phyloP scores from a whole-genome alignment of 2,329 filamentous ascomycete species.

The Apiospora hydei region DNA sequence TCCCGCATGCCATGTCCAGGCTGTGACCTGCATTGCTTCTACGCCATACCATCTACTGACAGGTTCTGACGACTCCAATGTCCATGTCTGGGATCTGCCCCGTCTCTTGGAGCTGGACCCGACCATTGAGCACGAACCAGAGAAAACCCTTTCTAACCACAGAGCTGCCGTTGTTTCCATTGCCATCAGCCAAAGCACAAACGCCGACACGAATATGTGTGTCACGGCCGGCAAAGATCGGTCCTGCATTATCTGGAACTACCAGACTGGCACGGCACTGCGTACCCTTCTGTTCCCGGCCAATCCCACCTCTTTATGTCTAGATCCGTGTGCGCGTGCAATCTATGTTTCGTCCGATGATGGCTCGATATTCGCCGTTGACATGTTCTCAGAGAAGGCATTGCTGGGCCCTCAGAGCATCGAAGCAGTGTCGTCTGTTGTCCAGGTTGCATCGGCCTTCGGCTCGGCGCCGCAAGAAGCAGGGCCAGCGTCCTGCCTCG shows the following conservation, averaged over 20 bases:
- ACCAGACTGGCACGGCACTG: constrained; percentile 76
- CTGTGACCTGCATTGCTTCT: constrained; percentile 77
- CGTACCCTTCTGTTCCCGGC: constrained; percentile 82
- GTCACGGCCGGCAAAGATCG: constrained; percentile 86
- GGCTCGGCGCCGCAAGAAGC: constrained; percentile 67
- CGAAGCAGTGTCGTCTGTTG: constrained; percentile 63
- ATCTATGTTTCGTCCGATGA: constrained; percentile 84
- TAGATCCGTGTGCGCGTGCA: constrained; percentile 85
- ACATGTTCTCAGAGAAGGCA: constrained; percentile 68
- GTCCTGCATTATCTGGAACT: constrained; percentile 93
- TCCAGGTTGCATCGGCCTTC: constrained; percentile 61
- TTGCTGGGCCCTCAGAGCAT: constrained; percentile 60
- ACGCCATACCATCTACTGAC: constrained; percentile 78
- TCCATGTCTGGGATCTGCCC: constrained; percentile 90
- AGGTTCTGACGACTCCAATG: constrained; percentile 84
- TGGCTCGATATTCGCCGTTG: constrained; percentile 79
- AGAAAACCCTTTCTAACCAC: constrained; percentile 80
- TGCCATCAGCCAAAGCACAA: constrained; percentile 69
- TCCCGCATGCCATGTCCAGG: constrained; percentile 79
- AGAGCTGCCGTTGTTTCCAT: constrained; percentile 75
- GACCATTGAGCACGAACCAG: constrained; percentile 69
- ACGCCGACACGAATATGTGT: constrained; percentile 77
- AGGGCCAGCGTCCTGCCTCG: constrained; percentile 72
- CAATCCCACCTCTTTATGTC: constrained; percentile 72
- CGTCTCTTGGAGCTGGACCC: constrained; percentile 70